Percentiles rank a stretch among this genome's conserved stretches.
These are phyloP conservation scores for Linnemannia hyalina DNA, from an alignment of 192 early-diverging fungal species.

Conservation along the genomic window DNA sequence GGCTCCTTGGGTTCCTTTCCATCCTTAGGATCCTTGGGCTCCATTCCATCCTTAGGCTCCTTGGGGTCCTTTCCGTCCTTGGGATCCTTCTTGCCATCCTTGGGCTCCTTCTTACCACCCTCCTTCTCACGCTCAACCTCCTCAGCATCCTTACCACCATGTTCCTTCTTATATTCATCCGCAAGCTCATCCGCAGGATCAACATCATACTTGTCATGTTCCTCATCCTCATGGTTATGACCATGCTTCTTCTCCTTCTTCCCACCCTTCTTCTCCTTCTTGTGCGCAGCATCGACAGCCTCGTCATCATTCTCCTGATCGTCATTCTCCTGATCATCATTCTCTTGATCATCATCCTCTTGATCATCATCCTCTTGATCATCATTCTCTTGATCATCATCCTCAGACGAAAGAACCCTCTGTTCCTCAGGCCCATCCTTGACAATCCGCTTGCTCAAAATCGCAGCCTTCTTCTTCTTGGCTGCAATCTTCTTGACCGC, in stretches of 20 bases:
- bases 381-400: background rate
- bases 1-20: slow-evolving; percentile 4
- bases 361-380: background rate
- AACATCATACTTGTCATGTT: slow-evolving; percentile 25
- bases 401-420: background rate
- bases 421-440: background rate
- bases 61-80: slow-evolving; percentile 5
- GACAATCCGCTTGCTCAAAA: background rate
- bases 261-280: background rate
- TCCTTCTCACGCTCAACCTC: background rate
- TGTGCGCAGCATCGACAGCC: background rate
- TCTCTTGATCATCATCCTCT: background rate
- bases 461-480: background rate
- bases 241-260: slow-evolving; percentile 21
- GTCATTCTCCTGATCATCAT: background rate
- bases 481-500: slow-evolving; percentile 11
- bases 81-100: slow-evolving; percentile 9
- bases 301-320: background rate
- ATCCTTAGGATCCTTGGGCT: background rate
- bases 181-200: slow-evolving; percentile 13
- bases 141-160: slow-evolving; percentile 10
- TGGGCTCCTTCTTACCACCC: slow-evolving; percentile 4
- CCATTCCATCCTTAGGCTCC: background rate
- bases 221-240: slow-evolving; percentile 13
- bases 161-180: background rate